Base-by-base conservation (phyloP, 176 grass and related monocot genomes). In the Eleusine coracana region DNA sequence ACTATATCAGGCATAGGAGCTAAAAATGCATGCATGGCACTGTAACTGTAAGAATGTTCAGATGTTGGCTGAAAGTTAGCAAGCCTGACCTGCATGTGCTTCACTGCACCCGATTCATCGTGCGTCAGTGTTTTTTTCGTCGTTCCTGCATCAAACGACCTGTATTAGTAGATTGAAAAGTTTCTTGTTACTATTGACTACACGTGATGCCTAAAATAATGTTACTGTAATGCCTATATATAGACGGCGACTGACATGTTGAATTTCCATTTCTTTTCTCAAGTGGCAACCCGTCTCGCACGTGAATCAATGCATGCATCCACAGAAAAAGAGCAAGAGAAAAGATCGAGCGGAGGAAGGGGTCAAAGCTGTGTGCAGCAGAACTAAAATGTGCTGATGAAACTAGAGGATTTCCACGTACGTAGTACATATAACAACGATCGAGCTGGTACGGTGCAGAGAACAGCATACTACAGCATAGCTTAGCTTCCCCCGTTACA, bases 61-160 rank as follows among this genome's bases (percentile, higher is more conserved):
- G 77, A 6, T 10, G 1, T 10, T 31, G 42, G 21, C 74, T 52
- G 66, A 64, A 9, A 60, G 62, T 27, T 8, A 34, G 49, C 10
- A 29, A 63, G 34, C 40, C 44, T 44, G 41, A 44, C 88, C 88
- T 82, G 72, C 69, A 68, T 74, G 37, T 78, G 15, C 75, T 74
- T 21, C 23, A 18, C 41, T n/a, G 50, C 78, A 9, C 49, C 68
- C 62, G 81, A 14, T 49, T 59, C 70, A 73, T 74, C 29, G 40
- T 79, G 59, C 74, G 68, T 39, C 79, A 45, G 37, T 42, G 83
- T 8, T 49, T 14, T 90, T 82, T 42, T 14, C 39, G 11, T 79
- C 83, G 72, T 86, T 73, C 73, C 83, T 86, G 73, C 87, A 86
- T 81, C 88, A 73, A 34, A 60, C 16, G 10, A 67, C 78, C 60